These are phyloP conservation scores for Alternaria sp. DNA, from an alignment of 2,329 filamentous ascomycete species.

Conservation along the genomic window DNA sequence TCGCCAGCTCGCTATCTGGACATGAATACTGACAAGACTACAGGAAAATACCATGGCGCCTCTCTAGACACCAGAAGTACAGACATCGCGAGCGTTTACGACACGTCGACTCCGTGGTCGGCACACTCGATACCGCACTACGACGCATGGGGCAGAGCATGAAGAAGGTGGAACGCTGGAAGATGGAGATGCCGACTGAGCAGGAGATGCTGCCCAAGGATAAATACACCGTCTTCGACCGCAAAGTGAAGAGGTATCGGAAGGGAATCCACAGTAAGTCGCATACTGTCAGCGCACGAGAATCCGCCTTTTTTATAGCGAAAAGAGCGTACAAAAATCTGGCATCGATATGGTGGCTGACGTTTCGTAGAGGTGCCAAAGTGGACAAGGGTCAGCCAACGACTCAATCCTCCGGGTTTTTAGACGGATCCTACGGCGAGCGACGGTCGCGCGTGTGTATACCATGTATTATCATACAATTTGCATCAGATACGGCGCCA, in stretches of 20 bases:
- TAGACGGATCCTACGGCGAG: slow-evolving; percentile 55
- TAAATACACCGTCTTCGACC: slow-evolving; percentile 98
- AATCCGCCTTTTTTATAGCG: not conserved
- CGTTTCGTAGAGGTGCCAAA: slow-evolving; percentile 63
- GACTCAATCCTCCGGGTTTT: slow-evolving; percentile 93
- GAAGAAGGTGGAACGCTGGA: slow-evolving; percentile 88
- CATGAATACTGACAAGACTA: slow-evolving; percentile 24
- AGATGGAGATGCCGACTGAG: slow-evolving; percentile 94
- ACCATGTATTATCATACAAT: slow-evolving; percentile 35
- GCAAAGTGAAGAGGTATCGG: slow-evolving; percentile 92
- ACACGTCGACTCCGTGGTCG: slow-evolving; percentile 84
- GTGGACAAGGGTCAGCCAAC: slow-evolving; percentile 95
- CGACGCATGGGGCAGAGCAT: slow-evolving; percentile 72
- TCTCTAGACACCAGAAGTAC: slow-evolving; percentile 72
- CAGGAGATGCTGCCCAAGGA: slow-evolving; percentile 94
- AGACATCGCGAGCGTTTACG: slow-evolving; percentile 55
- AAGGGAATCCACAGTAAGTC: slow-evolving; percentile 96
- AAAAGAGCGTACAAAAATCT: not conserved
- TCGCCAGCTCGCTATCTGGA: slow-evolving; percentile 17
- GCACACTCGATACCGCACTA: slow-evolving; percentile 80
- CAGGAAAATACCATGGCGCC: slow-evolving; percentile 96
- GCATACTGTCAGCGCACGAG: not conserved
- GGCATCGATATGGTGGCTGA: not conserved
- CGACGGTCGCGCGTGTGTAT: slow-evolving; percentile 25
- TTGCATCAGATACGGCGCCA: slow-evolving; percentile 28